Conservation (phyloP, 805 yeast genomes). For the Wickerhamiella qilinensis region DNA sequence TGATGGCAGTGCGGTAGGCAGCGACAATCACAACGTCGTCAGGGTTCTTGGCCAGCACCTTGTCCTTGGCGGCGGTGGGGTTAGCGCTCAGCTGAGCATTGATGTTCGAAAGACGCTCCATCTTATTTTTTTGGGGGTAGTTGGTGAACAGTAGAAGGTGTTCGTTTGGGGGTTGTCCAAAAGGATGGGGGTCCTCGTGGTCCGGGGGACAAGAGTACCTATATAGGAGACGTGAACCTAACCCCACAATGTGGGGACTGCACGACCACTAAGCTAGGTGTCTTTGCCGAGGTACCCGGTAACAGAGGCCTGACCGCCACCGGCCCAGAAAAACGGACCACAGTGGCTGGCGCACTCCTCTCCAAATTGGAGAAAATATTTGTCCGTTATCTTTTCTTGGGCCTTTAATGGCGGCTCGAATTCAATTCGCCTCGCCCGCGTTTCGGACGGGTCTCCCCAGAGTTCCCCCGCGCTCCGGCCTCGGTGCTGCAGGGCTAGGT, state of each 20-base stretch:
- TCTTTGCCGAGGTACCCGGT: background rate
- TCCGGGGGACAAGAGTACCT: no score
- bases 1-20: constrained; percentile 81
- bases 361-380: no score
- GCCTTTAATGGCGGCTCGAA: no score
- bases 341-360: no score
- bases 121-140: constrained; percentile 5
- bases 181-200: no score
- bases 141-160: background rate
- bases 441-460: no score
- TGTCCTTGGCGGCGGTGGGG: constrained; percentile 18
- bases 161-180: background rate
- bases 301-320: no score
- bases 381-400: no score
- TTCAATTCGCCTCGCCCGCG: no score
- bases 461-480: background rate
- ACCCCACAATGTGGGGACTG: background rate
- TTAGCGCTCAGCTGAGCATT: constrained; percentile 20
- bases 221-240: background rate
- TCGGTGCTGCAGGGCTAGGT: background rate
- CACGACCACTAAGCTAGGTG: background rate
- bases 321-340: no score
- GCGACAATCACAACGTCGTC: constrained; percentile 84
- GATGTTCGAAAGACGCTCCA: constrained; percentile 22
- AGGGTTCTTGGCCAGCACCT: constrained; percentile 40